These are phyloP conservation scores for Beauveria varroae DNA, from an alignment of 2,329 filamentous ascomycete genomes.

Conservation along the genomic window DNA sequence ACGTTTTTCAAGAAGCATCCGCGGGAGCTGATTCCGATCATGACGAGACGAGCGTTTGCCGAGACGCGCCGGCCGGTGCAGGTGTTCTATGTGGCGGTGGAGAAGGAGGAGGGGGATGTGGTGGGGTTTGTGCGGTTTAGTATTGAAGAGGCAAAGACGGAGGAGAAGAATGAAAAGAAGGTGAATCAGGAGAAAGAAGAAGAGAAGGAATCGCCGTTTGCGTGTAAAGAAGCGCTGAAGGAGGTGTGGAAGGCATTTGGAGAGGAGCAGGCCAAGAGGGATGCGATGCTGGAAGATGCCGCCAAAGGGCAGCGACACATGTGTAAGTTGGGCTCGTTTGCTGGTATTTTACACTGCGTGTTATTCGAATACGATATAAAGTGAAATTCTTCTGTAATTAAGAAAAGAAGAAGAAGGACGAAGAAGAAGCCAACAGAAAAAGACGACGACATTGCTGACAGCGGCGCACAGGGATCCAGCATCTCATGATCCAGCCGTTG, in stretches of 20 bases:
- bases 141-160: constrained; percentile 5
- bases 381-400: too few relatives aligned
- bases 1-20: constrained; percentile 15
- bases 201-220: constrained; percentile 12
- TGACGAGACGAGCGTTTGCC: constrained; percentile 8
- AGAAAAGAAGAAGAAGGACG: background rate
- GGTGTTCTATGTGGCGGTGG: constrained; percentile 12
- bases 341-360: background rate
- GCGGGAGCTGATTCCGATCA: constrained; percentile 7
- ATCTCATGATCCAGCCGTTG: constrained; percentile 18
- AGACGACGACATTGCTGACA: background rate
- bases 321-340: constrained; percentile 11
- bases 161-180: background rate
- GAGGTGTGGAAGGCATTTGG: constrained; percentile 18
- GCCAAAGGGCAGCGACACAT: constrained; percentile 14
- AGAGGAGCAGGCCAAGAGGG: constrained; percentile 15
- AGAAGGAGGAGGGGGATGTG: background rate
- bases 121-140: constrained; percentile 14
- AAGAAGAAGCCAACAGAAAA: background rate
- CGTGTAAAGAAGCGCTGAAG: constrained; percentile 15
- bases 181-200: background rate
- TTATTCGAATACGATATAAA: background rate
- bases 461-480: constrained; percentile 14
- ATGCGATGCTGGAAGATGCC: constrained; percentile 15
- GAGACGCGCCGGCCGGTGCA: background rate